Evolutionary conservation across 2,329 filamentous ascomycete genomes (phyloP), one percentile per base, ranked within the genome.

Genomic region (Stromatinia cepivora): DNA sequence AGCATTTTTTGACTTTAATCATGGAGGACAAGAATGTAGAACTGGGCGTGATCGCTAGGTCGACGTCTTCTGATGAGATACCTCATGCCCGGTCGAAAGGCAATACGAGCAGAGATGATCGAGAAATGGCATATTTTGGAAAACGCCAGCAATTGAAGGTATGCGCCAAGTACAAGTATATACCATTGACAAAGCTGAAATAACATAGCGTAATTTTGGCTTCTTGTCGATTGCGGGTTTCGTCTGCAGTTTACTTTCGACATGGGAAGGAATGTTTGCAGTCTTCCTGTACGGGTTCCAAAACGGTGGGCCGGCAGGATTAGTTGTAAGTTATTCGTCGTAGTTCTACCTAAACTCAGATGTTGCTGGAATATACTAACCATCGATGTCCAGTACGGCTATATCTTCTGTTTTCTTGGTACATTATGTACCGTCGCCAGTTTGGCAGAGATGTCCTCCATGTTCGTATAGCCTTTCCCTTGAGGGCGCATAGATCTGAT

Each of bases 161-260:
- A 68, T 28, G 67, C 8, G 48, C 36, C 15, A 39, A 53, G 17
- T n/a, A 25, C 8, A 48, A n/a, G 11, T 45, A 28, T 25, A n/a
- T n/a, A n/a, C n/a, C 34, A 28, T 17, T 15, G 13, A 28, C 28
- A 39, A 42, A 25, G 20, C 57, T 68, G 4, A 66, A 4, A 66
- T 58, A 15, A 8, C 28, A 1, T 53, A 80, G 75, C 73, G 80
- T 61, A 80, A 79, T 70, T 82, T 82, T 72, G 76, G 79, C 9
- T 80, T 80, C 68, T 72, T 80, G 66, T 79, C 78, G 11, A 82
- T 80, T 31, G 75, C 82, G 34, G 80, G 80, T 11, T 83, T 82
- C 70, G 78, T 79, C 1, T 79, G 79, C 58, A 80, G 81, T 34
- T 73, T 81, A 36, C 79, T 81, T 74, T 78, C 79, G 22, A 82